These are phyloP conservation scores for Verbascum thapsus DNA, from an alignment of 257 asterid genomes.

Conservation along the genomic window DNA sequence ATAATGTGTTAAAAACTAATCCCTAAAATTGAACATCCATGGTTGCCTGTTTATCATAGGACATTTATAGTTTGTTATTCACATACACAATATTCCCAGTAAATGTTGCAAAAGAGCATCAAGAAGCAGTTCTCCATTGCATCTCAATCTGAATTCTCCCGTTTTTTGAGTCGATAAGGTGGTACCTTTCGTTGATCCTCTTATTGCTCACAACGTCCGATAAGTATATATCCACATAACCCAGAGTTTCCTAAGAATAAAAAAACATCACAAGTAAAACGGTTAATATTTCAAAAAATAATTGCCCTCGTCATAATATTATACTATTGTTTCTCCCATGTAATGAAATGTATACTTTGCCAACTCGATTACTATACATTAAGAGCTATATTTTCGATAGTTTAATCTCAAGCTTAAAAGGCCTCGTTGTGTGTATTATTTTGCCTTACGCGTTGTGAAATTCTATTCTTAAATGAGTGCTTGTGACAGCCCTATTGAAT, in stretches of 20 bases:
- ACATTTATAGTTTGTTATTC: conserved; percentile 29
- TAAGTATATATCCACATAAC: conserved; percentile 68
- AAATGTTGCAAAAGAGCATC: conserved; percentile 25
- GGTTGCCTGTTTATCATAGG: conserved; percentile 6
- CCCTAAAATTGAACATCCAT: conserved; percentile 7
- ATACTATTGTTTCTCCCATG: too few relatives aligned
- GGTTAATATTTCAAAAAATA: too few relatives aligned
- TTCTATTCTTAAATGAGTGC: too few relatives aligned
- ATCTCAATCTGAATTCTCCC: conserved; percentile 89
- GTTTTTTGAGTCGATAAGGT: conserved; percentile 89
- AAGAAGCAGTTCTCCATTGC: conserved; percentile 90
- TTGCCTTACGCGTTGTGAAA: too few relatives aligned
- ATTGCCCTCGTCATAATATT: too few relatives aligned
- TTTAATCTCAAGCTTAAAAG: too few relatives aligned
- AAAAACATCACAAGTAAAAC: background rate
- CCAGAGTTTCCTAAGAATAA: conserved; percentile 57
- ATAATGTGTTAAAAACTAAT: background rate
- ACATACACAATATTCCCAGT: conserved; percentile 23
- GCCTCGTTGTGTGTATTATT: too few relatives aligned
- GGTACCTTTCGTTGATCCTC: conserved; percentile 92
- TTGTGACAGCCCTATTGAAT: too few relatives aligned
- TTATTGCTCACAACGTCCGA: conserved; percentile 80
- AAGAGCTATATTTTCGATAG: too few relatives aligned
- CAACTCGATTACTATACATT: too few relatives aligned
- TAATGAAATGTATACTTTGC: too few relatives aligned